These are phyloP conservation scores for Schizonepeta tenuifolia DNA, from an alignment of 257 asterid species.

Conservation along the genomic window DNA sequence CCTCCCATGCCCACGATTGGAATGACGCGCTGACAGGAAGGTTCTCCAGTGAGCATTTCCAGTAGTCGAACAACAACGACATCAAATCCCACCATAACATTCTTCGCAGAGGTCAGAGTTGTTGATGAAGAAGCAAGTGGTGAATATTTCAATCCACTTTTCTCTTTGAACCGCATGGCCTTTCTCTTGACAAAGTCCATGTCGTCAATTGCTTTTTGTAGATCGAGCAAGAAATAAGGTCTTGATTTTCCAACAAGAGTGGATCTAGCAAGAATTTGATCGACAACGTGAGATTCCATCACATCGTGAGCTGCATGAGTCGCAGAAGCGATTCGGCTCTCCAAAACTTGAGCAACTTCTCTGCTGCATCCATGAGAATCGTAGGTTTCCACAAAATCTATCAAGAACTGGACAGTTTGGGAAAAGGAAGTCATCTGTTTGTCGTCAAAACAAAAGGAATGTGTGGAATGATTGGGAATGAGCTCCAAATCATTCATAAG, in stretches of 20 bases:
- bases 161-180: not conserved
- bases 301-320: too few relatives aligned
- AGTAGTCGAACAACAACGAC: not conserved
- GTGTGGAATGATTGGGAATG: not conserved
- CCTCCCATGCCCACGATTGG: conserved; percentile 2
- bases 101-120: not conserved
- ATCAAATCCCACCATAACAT: conserved; percentile 10
- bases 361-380: too few relatives aligned
- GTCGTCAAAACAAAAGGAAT: not conserved
- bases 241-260: too few relatives aligned
- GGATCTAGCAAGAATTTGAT: too few relatives aligned
- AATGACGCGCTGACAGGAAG: not conserved
- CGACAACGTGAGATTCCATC: too few relatives aligned
- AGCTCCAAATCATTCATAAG: too few relatives aligned
- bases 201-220: not conserved
- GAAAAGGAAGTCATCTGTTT: not conserved
- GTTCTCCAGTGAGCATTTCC: not conserved
- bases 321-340: too few relatives aligned
- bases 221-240: too few relatives aligned
- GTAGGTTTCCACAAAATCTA: not conserved
- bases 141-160: not conserved
- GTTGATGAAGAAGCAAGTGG: not conserved
- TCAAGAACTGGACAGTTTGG: not conserved
- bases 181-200: not conserved
- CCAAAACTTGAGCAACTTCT: too few relatives aligned